These are phyloP conservation scores for Phytophthora aleatoria DNA, from an alignment of 352 stramenopile genomes.

Conservation along the genomic window DNA sequence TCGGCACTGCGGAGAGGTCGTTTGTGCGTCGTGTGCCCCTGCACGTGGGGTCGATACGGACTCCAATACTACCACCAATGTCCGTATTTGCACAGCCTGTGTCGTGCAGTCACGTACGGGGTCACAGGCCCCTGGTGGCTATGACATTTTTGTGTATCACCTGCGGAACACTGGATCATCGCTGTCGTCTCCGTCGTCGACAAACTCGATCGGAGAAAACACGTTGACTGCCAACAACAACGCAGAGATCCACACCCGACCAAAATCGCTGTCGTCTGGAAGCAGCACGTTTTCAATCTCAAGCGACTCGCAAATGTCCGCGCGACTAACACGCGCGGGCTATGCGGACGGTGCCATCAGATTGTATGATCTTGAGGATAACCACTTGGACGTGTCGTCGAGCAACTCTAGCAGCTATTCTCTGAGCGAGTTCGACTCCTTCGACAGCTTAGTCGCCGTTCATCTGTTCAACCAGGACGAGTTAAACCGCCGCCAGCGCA, in stretches of 20 bases:
- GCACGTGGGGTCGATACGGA: conserved; percentile 52
- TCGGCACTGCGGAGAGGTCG: conserved; percentile 74
- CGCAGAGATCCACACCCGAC: conserved; percentile 13
- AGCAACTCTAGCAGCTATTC: conserved; percentile 60
- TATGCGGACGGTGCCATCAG: conserved; percentile 20
- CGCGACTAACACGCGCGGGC: conserved; percentile 21
- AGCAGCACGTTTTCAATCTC: conserved; percentile 65
- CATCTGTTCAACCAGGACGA: conserved; percentile 31
- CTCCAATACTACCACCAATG: conserved; percentile 28
- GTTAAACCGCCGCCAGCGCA: conserved; percentile 3
- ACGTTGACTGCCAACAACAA: conserved; percentile 18
- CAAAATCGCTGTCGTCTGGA: conserved; percentile 43
- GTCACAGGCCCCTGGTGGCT: conserved; percentile 20
- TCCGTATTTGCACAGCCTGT: conserved; percentile 72
- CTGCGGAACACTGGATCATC: conserved; percentile 31
- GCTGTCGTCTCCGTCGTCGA: conserved; percentile 36
- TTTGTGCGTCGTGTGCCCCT: conserved; percentile 71
- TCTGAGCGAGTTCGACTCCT: conserved; percentile 65
- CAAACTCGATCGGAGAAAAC: conserved; percentile 27
- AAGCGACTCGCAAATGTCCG: conserved; percentile 47
- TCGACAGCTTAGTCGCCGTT: conserved; percentile 40
- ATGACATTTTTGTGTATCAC: conserved; percentile 54
- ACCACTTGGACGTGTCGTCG: conserved; percentile 26
- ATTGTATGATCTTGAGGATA: conserved; percentile 28
- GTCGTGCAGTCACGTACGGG: conserved; percentile 52